These are phyloP conservation scores for Graphiopsis chlorocephala DNA, from an alignment of 2,329 filamentous ascomycete genomes.

Conservation along the genomic window DNA sequence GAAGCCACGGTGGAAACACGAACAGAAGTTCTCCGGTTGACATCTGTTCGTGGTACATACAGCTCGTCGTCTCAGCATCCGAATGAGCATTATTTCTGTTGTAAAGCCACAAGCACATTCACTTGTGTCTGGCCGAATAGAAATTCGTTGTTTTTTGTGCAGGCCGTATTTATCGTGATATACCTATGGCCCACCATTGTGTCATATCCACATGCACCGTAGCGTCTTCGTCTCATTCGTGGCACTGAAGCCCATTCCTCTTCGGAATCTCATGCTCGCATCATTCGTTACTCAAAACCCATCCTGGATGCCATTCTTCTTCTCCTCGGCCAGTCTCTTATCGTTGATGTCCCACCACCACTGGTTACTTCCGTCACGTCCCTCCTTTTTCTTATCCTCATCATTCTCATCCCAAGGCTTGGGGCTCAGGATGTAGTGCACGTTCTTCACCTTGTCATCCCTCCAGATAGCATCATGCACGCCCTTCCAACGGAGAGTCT, in stretches of 20 bases:
- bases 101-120: not conserved
- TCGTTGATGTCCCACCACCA: slow-evolving; percentile 59
- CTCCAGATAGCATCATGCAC: slow-evolving; percentile 60
- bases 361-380: slow-evolving; percentile 48
- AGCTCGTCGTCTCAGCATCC: not conserved
- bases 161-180: not conserved
- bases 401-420: slow-evolving; percentile 62
- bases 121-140: not conserved
- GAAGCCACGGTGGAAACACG: not conserved
- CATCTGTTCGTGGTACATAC: not conserved
- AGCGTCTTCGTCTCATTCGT: not conserved
- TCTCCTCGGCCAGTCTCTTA: slow-evolving; percentile 50
- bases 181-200: not conserved
- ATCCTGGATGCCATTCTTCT: slow-evolving; percentile 48
- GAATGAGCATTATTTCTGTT: not conserved
- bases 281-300: slow-evolving; percentile 43
- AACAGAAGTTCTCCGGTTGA: not conserved
- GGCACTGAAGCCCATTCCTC: not conserved
- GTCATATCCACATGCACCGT: not conserved
- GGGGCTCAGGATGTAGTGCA: slow-evolving; percentile 61
- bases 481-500: slow-evolving; percentile 55
- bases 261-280: not conserved
- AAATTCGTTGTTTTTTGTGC: not conserved
- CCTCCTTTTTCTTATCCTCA: slow-evolving; percentile 37
- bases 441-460: slow-evolving; percentile 59